phyloP scores from a whole-genome alignment of 2,329 filamentous ascomycete genomes.

The Cercospora zeina region DNA sequence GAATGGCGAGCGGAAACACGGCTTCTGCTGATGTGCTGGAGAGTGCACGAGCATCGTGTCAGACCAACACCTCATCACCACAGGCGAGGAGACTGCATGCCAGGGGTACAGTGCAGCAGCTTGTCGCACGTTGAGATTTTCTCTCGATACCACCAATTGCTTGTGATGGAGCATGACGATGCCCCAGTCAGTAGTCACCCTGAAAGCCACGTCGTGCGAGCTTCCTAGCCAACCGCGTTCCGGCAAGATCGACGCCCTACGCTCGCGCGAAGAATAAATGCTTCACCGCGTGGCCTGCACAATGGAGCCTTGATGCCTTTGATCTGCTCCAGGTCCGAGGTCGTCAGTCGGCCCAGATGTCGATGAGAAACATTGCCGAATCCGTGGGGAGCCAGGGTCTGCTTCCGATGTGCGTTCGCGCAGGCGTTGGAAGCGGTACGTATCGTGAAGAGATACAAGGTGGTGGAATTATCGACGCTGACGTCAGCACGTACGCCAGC shows the following conservation, averaged over 20 bases:
- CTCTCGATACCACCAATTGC: neutral
- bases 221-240: neutral
- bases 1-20: neutral
- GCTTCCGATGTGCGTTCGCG: neutral
- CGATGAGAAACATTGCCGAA: neutral
- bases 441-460: too few relatives aligned
- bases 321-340: neutral
- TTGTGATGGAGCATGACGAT: neutral
- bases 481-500: too few relatives aligned
- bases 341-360: neutral
- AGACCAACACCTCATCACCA: neutral
- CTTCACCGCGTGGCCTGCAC: neutral
- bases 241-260: constrained; percentile 1
- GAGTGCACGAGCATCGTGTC: neutral
- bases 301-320: neutral
- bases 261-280: neutral
- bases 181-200: neutral
- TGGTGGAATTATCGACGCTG: too few relatives aligned
- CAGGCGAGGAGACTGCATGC: neutral
- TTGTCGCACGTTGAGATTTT: neutral
- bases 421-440: neutral
- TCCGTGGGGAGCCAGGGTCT: neutral
- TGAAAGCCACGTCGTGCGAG: neutral
- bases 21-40: neutral
- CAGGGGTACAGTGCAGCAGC: neutral